Base-by-base conservation (phyloP, 441 rosid genomes). In the Erysimum cheiri region DNA sequence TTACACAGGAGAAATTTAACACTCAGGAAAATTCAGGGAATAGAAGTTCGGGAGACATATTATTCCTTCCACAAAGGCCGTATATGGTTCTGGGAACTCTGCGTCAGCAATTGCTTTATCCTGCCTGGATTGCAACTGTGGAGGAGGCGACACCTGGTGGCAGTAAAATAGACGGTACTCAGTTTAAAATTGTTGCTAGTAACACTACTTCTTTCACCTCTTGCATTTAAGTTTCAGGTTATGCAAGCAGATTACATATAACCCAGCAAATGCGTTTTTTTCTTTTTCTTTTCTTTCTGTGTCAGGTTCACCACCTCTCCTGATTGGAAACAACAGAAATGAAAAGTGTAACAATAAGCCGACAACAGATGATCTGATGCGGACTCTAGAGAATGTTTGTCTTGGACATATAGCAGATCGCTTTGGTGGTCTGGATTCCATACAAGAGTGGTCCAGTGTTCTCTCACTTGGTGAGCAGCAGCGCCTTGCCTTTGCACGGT, bases 391-490 rank as follows among this genome's bases (percentile, higher is more conserved):
- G 77, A 80, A 82, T 55, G 98, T 90, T 64, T 85, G 86, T 46
- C 88, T 93, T 76, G 89, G 84, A 76, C 83, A 87, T 74, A 76
- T 93, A 59, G 74, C 84, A 44, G 72, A 91, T 59, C 98, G 97
- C 53, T 84, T 88, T 60, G 75, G 78, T 64, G 82, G 92, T 71
- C 81, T 94, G 41, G 98, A 94, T 78, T 73, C 86, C 12, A 63
- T 77, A 44, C 64, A 70, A 15, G 98, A 94, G 80, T 94, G 98
- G 98, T 88, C 97, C 52, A 90, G 97, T 78, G 92, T 94, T 73
- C 96, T 94, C 46, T 94, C 98, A 77, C 92, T 89, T 37, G 98
- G 98, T 4, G 98, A 91, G 85, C 97, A 91, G 84, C 98, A 91
- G 80, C 96, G 96, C 62, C 92, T 90, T 37, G 96, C 97, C 57